These are phyloP conservation scores for Lentithecium fluviatile DNA, from an alignment of 495 filamentous ascomycete species.

Conservation along the genomic window DNA sequence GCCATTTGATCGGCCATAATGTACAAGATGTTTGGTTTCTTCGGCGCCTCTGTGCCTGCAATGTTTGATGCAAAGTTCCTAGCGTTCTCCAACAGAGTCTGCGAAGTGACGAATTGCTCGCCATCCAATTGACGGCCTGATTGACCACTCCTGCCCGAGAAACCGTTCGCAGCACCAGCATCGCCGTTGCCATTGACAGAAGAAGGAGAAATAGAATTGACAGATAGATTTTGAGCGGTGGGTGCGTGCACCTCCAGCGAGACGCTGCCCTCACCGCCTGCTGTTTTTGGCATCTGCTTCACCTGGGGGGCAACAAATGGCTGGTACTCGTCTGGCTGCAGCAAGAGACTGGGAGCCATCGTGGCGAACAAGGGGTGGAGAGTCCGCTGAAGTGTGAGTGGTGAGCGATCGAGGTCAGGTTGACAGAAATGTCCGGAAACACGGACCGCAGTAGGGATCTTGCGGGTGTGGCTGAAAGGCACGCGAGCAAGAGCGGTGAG, in stretches of 20 bases:
- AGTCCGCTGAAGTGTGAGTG: not conserved
- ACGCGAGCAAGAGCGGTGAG: too few relatives aligned
- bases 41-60: not conserved
- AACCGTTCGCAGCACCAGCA: not conserved
- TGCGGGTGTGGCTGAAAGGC: too few relatives aligned
- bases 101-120: slow-evolving; percentile 13
- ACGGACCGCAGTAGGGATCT: too few relatives aligned
- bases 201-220: slow-evolving; percentile 15
- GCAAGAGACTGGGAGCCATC: not conserved
- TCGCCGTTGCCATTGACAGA: slow-evolving; percentile 17
- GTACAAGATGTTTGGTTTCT: slow-evolving; percentile 72
- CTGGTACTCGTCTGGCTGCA: not conserved
- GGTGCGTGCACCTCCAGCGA: slow-evolving; percentile 17
- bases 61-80: slow-evolving; percentile 14
- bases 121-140: slow-evolving; percentile 11
- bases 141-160: not conserved
- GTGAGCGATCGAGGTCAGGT: not conserved
- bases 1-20: slow-evolving; percentile 95
- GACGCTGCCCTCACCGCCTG: not conserved
- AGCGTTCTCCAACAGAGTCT: slow-evolving; percentile 20
- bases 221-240: not conserved
- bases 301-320: not conserved
- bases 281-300: not conserved
- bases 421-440: not conserved
- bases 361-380: not conserved